Percentiles rank a stretch among this genome's conserved stretches.
phyloP scores from a whole-genome alignment of 176 grass and related monocot species.

The Phoenix roebelenii region DNA sequence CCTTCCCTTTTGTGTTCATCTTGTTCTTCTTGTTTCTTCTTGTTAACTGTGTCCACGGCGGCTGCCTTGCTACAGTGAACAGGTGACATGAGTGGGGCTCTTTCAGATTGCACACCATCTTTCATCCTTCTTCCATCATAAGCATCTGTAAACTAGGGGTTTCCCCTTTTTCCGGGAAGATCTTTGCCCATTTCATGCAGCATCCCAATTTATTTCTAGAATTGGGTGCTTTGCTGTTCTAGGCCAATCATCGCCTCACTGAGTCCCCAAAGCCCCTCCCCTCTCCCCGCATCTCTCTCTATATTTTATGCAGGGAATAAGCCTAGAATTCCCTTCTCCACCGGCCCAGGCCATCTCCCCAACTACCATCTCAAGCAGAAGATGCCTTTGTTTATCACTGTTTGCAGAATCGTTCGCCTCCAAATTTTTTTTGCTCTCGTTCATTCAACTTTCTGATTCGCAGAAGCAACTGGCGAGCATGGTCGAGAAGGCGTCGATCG shows the following conservation, averaged over 20 bases:
- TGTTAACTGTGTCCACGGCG: no score
- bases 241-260: neutral
- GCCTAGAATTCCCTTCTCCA: slow-evolving; percentile 6
- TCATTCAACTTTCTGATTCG: neutral
- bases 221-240: slow-evolving; percentile 19
- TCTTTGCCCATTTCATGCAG: slow-evolving; percentile 23
- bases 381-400: no score
- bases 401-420: no score
- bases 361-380: no score
- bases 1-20: slow-evolving; percentile 3
- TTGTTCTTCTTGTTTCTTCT: neutral
- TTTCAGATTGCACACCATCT: no score
- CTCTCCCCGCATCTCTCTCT: slow-evolving; percentile 8
- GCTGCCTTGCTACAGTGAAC: no score
- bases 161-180: neutral
- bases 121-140: neutral
- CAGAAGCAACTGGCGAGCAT: slow-evolving; percentile 94
- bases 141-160: slow-evolving; percentile 14
- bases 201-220: slow-evolving; percentile 39
- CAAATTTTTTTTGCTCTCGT: neutral
- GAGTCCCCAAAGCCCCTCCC: neutral
- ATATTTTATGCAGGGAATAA: slow-evolving; percentile 47
- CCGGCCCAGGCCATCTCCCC: neutral
- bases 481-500: slow-evolving; percentile 98
- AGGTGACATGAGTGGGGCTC: no score